Base-by-base conservation (phyloP, 164 flowering plant genomes). In the Warburgia ugandensis region DNA sequence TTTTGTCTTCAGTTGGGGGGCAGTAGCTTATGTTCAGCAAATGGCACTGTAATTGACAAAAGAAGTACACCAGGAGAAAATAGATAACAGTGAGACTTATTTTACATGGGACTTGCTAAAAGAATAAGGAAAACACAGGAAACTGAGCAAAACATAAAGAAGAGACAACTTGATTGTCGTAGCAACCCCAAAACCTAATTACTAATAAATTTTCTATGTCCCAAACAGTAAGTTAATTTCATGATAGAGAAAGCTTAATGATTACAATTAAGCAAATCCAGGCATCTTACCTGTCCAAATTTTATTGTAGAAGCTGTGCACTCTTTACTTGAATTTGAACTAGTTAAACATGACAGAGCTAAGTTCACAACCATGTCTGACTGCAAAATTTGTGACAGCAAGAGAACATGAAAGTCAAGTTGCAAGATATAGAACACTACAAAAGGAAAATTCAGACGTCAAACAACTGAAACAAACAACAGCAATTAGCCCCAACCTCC, bases 21-120 rank as follows among this genome's bases (percentile, higher is more conserved):
- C 97, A 90, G 62, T 61, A 82, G 64, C 91, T 90, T 74, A 90
- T 80, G 59, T 90, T 90, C 36, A 86, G 76, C 63, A 84, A 62
- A 30, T 44, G 80, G 54, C 97, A 90, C 97, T 89, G 80, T 37
- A 29, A 25, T 35, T 22, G 14, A 44, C 6, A 19, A 44, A 16
- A 42, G 31, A 21, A 13, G 44, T 11, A 8, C 41, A n/a, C n/a
- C n/a, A n/a, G n/a, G n/a, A n/a, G n/a, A n/a, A n/a, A n/a, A n/a
- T n/a, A n/a, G n/a, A n/a, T n/a, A n/a, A n/a, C n/a, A n/a, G n/a
- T n/a, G n/a, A n/a, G n/a, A n/a, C n/a, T n/a, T n/a, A n/a, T n/a
- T n/a, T n/a, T n/a, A n/a, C n/a, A n/a, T n/a, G n/a, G n/a, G n/a
- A n/a, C n/a, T n/a, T n/a, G n/a, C n/a, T n/a, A n/a, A n/a, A n/a